These are phyloP conservation scores for Aspergillus pseudonomiae DNA, from an alignment of 2,329 filamentous ascomycete species.

Conservation along the genomic window DNA sequence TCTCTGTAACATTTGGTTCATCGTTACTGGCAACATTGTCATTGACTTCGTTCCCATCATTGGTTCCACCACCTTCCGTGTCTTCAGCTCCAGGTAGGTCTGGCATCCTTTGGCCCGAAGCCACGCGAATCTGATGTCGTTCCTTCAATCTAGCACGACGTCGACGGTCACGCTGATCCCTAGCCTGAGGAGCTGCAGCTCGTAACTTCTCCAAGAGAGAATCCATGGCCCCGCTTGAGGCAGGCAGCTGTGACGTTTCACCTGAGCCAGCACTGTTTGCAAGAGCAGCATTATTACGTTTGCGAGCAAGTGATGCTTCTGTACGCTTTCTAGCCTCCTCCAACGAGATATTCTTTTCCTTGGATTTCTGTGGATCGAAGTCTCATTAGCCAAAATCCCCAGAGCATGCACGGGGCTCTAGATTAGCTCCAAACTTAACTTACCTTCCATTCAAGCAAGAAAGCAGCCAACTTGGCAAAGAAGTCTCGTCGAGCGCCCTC, in stretches of 20 bases:
- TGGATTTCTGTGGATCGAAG: slow-evolving; percentile 65
- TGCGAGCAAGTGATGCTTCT: slow-evolving; percentile 90
- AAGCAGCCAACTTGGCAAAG: slow-evolving; percentile 88
- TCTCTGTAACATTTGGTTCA: slow-evolving; percentile 46
- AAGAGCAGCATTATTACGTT: slow-evolving; percentile 66
- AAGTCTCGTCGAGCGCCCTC: slow-evolving; percentile 94
- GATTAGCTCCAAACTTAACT: slow-evolving; percentile 27
- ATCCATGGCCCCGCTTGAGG: slow-evolving; percentile 90
- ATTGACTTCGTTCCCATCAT: slow-evolving; percentile 44
- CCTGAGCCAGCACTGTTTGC: slow-evolving; percentile 58
- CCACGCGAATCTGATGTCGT: slow-evolving; percentile 83
- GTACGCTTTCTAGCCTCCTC: slow-evolving; percentile 85
- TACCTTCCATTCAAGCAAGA: slow-evolving; percentile 89
- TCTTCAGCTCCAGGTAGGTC: slow-evolving; percentile 63
- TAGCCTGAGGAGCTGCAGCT: slow-evolving; percentile 84
- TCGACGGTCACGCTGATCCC: slow-evolving; percentile 86
- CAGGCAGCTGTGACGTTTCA: slow-evolving; percentile 63
- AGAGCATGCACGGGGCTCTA: not conserved
- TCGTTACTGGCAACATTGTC: slow-evolving; percentile 11
- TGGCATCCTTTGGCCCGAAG: slow-evolving; percentile 85
- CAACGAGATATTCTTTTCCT: slow-evolving; percentile 82
- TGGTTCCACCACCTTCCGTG: slow-evolving; percentile 57
- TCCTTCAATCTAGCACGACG: slow-evolving; percentile 88
- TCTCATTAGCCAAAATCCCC: slow-evolving; percentile 4
- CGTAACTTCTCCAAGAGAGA: slow-evolving; percentile 91